A percentile compares a stretch with the other conserved stretches of the same genome.
These are phyloP conservation scores for Ephemerocybe angulata DNA, from an alignment of 768 basidiomycete genomes.

Conservation along the genomic window DNA sequence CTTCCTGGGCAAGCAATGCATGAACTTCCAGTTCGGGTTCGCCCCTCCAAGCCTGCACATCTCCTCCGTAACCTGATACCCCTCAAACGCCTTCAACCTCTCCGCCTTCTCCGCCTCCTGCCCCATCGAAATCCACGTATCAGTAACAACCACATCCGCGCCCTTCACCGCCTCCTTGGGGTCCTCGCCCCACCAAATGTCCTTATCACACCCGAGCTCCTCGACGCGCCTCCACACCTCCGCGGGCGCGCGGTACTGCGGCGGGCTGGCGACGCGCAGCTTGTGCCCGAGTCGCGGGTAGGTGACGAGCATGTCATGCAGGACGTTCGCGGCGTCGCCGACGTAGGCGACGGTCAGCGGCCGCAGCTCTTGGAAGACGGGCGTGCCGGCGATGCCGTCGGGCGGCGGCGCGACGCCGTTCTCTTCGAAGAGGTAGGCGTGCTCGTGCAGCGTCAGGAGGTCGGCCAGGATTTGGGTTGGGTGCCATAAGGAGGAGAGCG, in stretches of 20 bases:
- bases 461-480: conserved; percentile 96
- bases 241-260: conserved; percentile 63
- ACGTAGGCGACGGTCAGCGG: conserved; percentile 91
- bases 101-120: conserved; percentile 92
- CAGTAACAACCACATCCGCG: conserved; percentile 94
- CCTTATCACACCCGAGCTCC: conserved; percentile 67
- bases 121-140: conserved; percentile 99
- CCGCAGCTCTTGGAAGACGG: conserved; percentile 48
- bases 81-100: conserved; percentile 79
- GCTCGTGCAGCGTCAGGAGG: conserved; percentile 83
- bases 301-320: conserved; percentile 96
- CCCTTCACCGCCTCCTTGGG: conserved; percentile 84
- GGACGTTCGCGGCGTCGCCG: conserved; percentile 91
- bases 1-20: conserved; percentile 95
- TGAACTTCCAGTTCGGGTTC: conserved; percentile 85
- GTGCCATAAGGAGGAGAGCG: conserved; percentile 93
- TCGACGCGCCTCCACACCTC: conserved; percentile 81
- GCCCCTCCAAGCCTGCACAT: conserved; percentile 81
- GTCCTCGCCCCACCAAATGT: conserved; percentile 70
- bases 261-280: conserved; percentile 80
- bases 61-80: conserved; percentile 91
- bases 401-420: conserved; percentile 19
- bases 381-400: conserved; percentile 1
- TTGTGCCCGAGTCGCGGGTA: conserved; percentile 89
- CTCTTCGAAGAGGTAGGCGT: conserved; percentile 50